Conservation (phyloP, 208 protist genomes). For the Leptomonas pyrrhocoris region DNA sequence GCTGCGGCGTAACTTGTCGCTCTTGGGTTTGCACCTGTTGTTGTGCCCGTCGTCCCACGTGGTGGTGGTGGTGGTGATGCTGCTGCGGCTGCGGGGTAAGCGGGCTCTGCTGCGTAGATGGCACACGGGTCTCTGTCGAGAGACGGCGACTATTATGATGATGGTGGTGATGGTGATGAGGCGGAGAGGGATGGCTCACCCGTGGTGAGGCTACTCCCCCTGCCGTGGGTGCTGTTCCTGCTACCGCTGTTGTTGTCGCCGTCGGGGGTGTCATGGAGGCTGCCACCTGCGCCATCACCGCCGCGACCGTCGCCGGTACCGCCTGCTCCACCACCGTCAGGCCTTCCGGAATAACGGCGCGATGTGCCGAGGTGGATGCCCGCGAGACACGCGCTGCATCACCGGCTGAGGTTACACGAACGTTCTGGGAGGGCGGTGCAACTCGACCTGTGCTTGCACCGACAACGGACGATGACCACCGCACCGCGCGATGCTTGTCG, state of each 20-base stretch:
- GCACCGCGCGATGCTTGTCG: too few species aligned
- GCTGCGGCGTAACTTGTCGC: background rate
- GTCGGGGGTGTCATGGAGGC: background rate
- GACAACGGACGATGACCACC: background rate
- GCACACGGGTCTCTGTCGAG: constrained; percentile 4
- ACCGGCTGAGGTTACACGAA: too few species aligned
- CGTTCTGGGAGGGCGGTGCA: constrained; percentile 9
- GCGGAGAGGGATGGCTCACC: background rate
- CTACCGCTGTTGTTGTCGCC: background rate
- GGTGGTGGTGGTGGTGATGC: constrained; percentile 18
- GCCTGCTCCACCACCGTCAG: constrained; percentile 11
- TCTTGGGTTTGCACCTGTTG: too few species aligned
- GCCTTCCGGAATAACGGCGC: background rate
- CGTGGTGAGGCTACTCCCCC: too few species aligned
- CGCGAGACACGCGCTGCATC: background rate
- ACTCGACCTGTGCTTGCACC: background rate
- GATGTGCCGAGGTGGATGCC: background rate
- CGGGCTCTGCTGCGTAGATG: constrained; percentile 13
- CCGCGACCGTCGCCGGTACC: constrained; percentile 25
- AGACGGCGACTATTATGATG: background rate
- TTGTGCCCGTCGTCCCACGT: background rate
- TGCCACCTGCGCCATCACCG: constrained; percentile 16
- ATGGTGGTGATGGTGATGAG: constrained; percentile 4
- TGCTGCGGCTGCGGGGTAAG: constrained; percentile 3
- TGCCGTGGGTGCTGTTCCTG: background rate